Evolutionary conservation across 176 grass and related monocot species (phyloP), one percentile per base, ranked within the genome.

Genomic region (Paspalum notatum): DNA sequence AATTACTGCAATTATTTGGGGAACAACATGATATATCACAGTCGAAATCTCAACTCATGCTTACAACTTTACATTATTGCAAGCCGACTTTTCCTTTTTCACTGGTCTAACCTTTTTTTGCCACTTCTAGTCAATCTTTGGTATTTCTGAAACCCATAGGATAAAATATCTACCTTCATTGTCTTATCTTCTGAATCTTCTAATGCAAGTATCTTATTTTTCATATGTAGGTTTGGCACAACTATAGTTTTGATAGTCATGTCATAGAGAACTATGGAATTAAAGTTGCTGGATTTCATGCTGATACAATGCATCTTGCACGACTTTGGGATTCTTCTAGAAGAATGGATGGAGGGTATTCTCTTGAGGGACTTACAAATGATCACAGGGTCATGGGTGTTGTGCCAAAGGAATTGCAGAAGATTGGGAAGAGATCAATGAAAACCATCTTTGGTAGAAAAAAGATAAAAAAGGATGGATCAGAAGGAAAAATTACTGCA

Each of bases 261-360:
- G 77, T 91, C 26, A 84, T 98, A 86, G 88, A 91, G 79, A 98
- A 98, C 79, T 84, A 89, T 79, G 92, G 90, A 60, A 93, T 98
- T 76, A 95, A 95, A 62, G 88, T 95, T 72, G 61, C 82, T 89
- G 96, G 96, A 68, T 98, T 95, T 85, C 86, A 98, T 92, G 96
- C 90, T 2, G 96, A 98, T 91, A 98, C 96, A 56, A 98, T 98
- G 92, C 96, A 98, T 89, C 90, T 98, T 25, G 92, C 96, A 80
- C 79, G 96, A 40, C 90, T 98, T 83, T 98, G 90, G 81, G 90
- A 98, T 52, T 98, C 92, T 44, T 95, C 92, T 17, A 94, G 92
- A 63, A 95, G 72, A 80, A 32, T 21, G 12, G 86, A 95, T 69
- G 96, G 96, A 38, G 96, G 96, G 54, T 98, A 98, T 93, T 98